phyloP scores from a whole-genome alignment of 371 early-diverging fungal species.

The Mucor velutinosus region DNA sequence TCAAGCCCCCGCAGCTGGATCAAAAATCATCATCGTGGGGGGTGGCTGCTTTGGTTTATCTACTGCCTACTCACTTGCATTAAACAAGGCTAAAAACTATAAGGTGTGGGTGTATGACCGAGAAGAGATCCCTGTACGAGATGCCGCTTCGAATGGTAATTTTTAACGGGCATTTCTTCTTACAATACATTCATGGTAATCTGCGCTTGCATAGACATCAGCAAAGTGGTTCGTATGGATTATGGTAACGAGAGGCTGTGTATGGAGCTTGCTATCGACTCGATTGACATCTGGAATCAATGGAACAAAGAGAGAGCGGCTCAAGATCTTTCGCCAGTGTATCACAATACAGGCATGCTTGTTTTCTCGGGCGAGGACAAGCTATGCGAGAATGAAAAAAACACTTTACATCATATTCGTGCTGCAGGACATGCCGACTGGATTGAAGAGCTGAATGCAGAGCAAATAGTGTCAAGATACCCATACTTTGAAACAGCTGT shows the following conservation, averaged over 20 bases:
- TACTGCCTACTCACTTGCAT: constrained; percentile 46
- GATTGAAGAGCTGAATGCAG: constrained; percentile 31
- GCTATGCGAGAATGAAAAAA: constrained; percentile 33
- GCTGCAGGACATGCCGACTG: constrained; percentile 39
- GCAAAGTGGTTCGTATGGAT: constrained; percentile 54
- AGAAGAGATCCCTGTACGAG: constrained; percentile 41
- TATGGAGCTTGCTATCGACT: constrained; percentile 41
- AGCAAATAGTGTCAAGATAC: constrained; percentile 29
- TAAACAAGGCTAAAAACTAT: constrained; percentile 21
- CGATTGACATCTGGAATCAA: constrained; percentile 48
- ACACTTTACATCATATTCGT: constrained; percentile 36
- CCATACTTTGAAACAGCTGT: constrained; percentile 39
- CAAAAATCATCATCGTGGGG: constrained; percentile 56
- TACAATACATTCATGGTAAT: not conserved
- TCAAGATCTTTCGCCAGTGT: constrained; percentile 29
- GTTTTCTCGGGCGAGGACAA: constrained; percentile 31
- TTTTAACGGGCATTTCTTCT: not conserved
- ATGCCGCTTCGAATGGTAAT: constrained; percentile 49
- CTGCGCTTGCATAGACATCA: constrained; percentile 41
- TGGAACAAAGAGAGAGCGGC: constrained; percentile 53
- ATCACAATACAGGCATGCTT: constrained; percentile 47
- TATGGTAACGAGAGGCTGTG: constrained; percentile 46
- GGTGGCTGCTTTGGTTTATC: constrained; percentile 57
- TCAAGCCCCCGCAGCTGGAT: constrained; percentile 14
- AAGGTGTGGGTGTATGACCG: constrained; percentile 49